Base-by-base conservation (phyloP, 768 basidiomycete species). In the Russula griseocarnosa region DNA sequence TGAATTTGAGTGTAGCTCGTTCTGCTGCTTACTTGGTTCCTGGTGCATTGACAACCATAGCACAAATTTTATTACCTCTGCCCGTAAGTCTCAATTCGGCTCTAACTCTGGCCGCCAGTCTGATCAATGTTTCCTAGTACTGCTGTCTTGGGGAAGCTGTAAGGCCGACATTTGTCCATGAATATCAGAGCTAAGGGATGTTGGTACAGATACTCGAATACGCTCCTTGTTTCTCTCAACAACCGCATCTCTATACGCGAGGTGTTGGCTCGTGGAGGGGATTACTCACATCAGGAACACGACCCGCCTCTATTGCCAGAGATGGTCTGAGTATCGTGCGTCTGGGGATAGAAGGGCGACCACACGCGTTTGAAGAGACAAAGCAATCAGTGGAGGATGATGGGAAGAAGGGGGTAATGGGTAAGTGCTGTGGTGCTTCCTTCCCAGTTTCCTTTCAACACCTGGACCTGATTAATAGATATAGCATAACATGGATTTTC, bases 61-160 rank as follows among this genome's bases (percentile, higher is more conserved):
- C 2, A 50, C 26, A 64, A 50, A 38, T 18, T 42, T 40, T 64
- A 58, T 58, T 64, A 14, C 30, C n/a, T 26, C 22, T 64, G 63
- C 53, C 53, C 63, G 58, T 64, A 34, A 8, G 53, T 60, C 16
- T 50, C 28, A 16, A 14, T 16, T 32, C 11, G 44, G 26, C 22
- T 9, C 22, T 16, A 42, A 10, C 10, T 42, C 11, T 7, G 20
- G 26, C 30, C 2, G n/a, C 10, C 8, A 10, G 7, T 54, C 58
- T 60, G 13, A 60, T 60, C 0, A 16, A 22, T 20, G 13, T 16
- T 18, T 30, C 47, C 11, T n/a, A 64, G 63, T 18, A 32, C 53
- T 30, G 53, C 53, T 42, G n/a, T 60, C 18, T n/a, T 64, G 5
- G 63, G 63, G 14, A 64, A 64, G 55, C 10, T 60, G 63, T 64